Base-by-base conservation (phyloP, 2,329 filamentous ascomycete genomes). In the Sporothrix protearum region DNA sequence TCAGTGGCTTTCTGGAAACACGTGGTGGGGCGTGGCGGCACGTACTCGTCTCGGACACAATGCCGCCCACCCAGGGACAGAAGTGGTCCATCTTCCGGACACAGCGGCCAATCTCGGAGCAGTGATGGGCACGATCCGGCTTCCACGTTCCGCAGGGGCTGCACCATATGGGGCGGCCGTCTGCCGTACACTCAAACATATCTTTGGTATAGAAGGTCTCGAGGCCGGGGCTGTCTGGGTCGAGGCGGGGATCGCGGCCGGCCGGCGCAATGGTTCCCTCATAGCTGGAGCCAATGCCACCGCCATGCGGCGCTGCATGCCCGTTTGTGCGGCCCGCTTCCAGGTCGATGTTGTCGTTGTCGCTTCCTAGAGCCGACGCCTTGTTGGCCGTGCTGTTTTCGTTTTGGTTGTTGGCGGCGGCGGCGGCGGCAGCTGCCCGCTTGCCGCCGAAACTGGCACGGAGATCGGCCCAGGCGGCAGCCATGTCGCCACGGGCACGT, bases 41-140 rank as follows among this genome's bases (percentile, higher is more conserved):
- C 86, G 78, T 77, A 88, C 87, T 89, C 1, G 89, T 94, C 79
- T 97, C 94, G 0, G 89, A 91, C 10, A 99, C 90, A 75, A 97
- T 92, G 28, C 95, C 96, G 3, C 95, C 95, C n/a, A 97, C 94
- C 92, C 91, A 98, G 0, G 95, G 96, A 77, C 96, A 99, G 77
- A 94, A 96, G 78, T 98, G 95, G 74, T 98, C 95, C 91, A 97
- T 96, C 77, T 96, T 96, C 53, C 87, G 83, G 28, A 97, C 91
- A 77, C 95, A 98, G 57, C 93, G 86, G 67, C 88, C 88, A 14
- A 96, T 83, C 78, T 97, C 92, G 69, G 90, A 90, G 77, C 92
- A 96, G 80, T 98, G 95, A 78, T 97, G 94, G 2, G 91, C 87
- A 3, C 95, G 87, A 77, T 97, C 95, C 0, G 92, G 89, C 80